A percentile compares a stretch with the other conserved stretches of the same genome.
These are phyloP conservation scores for Thyridium curvatum DNA, from an alignment of 2,329 filamentous ascomycete genomes.

Conservation along the genomic window DNA sequence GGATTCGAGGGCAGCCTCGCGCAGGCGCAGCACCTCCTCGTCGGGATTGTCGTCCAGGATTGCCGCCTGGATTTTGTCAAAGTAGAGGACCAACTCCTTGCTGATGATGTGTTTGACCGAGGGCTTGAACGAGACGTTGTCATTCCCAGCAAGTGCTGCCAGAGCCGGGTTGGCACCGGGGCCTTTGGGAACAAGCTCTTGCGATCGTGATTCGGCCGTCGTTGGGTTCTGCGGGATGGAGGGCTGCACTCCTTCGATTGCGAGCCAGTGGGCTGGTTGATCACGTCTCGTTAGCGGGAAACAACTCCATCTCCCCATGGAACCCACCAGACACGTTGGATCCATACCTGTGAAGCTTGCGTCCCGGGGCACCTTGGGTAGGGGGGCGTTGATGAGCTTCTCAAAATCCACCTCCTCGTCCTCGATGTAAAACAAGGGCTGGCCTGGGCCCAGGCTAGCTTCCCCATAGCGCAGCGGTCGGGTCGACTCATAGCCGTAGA, in stretches of 20 bases:
- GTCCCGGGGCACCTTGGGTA: conserved; percentile 92
- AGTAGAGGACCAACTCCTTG: conserved; percentile 94
- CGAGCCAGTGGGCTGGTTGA: conserved; percentile 81
- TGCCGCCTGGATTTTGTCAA: conserved; percentile 87
- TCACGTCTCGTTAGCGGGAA: conserved; percentile 7
- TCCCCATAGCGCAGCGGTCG: conserved; percentile 87
- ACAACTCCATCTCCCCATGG: no score
- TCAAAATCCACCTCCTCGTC: conserved; percentile 99
- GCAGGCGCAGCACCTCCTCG: conserved; percentile 64
- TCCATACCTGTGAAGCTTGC: conserved; percentile 80
- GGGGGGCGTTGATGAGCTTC: conserved; percentile 92
- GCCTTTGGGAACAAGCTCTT: conserved; percentile 85
- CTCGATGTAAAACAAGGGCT: conserved; percentile 94
- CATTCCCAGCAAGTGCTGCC: conserved; percentile 75
- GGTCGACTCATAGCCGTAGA: conserved; percentile 94
- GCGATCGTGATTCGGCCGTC: conserved; percentile 71
- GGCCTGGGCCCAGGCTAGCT: conserved; percentile 85
- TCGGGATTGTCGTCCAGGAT: conserved; percentile 84
- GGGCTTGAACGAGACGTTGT: conserved; percentile 79
- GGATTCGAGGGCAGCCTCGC: conserved; percentile 78
- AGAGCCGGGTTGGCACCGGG: conserved; percentile 81
- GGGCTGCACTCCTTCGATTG: conserved; percentile 94
- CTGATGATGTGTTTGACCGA: conserved; percentile 93
- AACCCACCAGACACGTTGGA: no score
- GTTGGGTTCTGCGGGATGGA: conserved; percentile 96